Evolutionary conservation across 805 yeast species (phyloP).

Genomic region (Metschnikowia proteae): DNA sequence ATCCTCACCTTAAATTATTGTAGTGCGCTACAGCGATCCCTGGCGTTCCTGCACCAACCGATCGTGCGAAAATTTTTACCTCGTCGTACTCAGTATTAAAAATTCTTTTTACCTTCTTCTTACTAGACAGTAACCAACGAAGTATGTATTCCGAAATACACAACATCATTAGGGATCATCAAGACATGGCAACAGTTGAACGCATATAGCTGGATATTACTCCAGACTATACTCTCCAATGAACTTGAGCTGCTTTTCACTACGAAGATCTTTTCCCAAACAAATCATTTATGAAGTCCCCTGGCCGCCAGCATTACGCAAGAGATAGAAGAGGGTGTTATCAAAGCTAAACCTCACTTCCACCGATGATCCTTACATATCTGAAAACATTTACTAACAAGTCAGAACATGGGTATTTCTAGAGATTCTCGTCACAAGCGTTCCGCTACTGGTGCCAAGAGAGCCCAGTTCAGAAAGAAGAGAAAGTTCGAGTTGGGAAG

Average conservation of each 20-base stretch:
- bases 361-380: not conserved
- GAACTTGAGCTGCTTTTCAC: not conserved
- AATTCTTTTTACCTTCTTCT: slow-evolving; percentile 15
- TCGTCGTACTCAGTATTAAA: slow-evolving; percentile 9
- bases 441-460: slow-evolving; percentile 99
- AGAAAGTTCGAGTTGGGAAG: slow-evolving; percentile 99
- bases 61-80: slow-evolving; percentile 15
- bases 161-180: not conserved
- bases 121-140: slow-evolving; percentile 21
- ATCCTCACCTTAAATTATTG: slow-evolving; percentile 6
- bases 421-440: slow-evolving; percentile 99
- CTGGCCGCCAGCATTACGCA: not conserved
- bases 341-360: no score
- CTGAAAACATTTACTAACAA: slow-evolving; percentile 12
- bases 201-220: not conserved
- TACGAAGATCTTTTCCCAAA: not conserved
- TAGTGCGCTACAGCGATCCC: not conserved
- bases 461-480: slow-evolving; percentile 99
- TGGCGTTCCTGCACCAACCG: slow-evolving; percentile 12
- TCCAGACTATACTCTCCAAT: not conserved
- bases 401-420: slow-evolving; percentile 92
- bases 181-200: not conserved
- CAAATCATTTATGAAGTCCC: not conserved
- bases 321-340: not conserved
- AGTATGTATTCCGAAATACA: slow-evolving; percentile 12